These are phyloP conservation scores for Zizania latifolia DNA, from an alignment of 176 grass and related monocot species.

Conservation along the genomic window DNA sequence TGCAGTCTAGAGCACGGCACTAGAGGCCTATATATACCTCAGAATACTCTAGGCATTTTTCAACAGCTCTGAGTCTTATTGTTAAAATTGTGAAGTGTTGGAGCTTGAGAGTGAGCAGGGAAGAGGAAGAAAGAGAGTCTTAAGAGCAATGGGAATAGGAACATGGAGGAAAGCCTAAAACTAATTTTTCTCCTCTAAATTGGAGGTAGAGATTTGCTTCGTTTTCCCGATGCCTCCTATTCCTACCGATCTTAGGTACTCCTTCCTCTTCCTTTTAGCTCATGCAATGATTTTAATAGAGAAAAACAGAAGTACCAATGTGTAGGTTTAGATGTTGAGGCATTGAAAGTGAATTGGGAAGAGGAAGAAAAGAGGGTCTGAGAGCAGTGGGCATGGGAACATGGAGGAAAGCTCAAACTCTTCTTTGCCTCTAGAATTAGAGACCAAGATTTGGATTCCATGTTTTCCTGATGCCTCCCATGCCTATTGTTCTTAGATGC, in stretches of 20 bases:
- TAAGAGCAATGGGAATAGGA: constrained; percentile 26
- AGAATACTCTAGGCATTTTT: not conserved
- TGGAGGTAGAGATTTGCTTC: not conserved
- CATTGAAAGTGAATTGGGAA: not conserved
- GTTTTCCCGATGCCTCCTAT: constrained; percentile 35
- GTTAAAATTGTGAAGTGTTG: not conserved
- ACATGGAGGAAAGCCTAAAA: constrained; percentile 4
- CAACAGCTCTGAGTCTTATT: not conserved
- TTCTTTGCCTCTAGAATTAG: not conserved
- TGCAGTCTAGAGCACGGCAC: not conserved
- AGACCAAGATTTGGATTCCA: not conserved
- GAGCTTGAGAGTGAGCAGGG: not conserved
- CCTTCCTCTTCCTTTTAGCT: too few relatives aligned
- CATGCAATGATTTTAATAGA: too few relatives aligned
- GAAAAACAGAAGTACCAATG: too few relatives aligned
- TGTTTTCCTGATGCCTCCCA: not conserved
- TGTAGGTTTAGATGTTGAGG: not conserved
- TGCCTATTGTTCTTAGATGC: too few relatives aligned
- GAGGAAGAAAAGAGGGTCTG: constrained; percentile 16
- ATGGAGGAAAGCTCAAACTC: constrained; percentile 1
- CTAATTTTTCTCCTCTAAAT: not conserved
- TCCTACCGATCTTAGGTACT: too few relatives aligned
- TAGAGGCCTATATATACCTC: constrained; percentile 8
- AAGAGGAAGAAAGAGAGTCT: constrained; percentile 1
- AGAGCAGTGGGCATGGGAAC: too few relatives aligned